Evolutionary conservation across 2,329 filamentous ascomycete species (phyloP), one percentile per base, ranked within the genome.

Genomic region (Aspergillus sp.): DNA sequence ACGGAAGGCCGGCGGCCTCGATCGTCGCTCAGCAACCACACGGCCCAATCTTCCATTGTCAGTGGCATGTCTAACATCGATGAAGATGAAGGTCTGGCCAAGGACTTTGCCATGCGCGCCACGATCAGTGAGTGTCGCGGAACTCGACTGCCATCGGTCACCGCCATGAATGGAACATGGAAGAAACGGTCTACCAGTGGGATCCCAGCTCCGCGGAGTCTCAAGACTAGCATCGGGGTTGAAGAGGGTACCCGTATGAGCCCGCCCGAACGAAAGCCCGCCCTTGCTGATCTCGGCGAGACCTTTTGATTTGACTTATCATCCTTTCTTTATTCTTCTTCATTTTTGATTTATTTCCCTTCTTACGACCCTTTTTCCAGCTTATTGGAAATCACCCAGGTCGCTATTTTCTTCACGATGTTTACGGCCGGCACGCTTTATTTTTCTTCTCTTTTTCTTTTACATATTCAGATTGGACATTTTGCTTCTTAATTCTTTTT

Each of bases 11-110:
- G 80, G 22, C 80, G 86, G 46, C 84, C 86, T 15, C 78, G 85
- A 44, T 88, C 84, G 44, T 89, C 86, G 12, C 74, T 90, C 54
- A 81, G 84, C 47, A 82, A 80, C 52, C 68, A 69, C 19, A 60
- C 63, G n/a, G 70, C 78, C 9, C 79, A 83, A 54, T 74, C 77
- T 3, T 77, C 81, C 55, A 79, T 79, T 10, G 68, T 77, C 44
- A 83, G 58, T 10, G 57, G 79, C 60, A 74, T 83, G 61, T 79
- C 77, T 54, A 71, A 76, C 46, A 75, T 78, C 45, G 71, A 78
- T 44, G 78, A 79, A 51, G 73, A 74, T 32, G 76, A 73, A 53
- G 65, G 67, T 44, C 60, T 70, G 37, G 58, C 68, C 2, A 76
- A 77, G 10, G 77, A 73, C 12, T 69, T 72, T 38, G 58, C 63